Percentiles rank a stretch among this genome's conserved stretches.
Conservation (phyloP, 176 grass and related monocot genomes). For the Carex parvula region DNA sequence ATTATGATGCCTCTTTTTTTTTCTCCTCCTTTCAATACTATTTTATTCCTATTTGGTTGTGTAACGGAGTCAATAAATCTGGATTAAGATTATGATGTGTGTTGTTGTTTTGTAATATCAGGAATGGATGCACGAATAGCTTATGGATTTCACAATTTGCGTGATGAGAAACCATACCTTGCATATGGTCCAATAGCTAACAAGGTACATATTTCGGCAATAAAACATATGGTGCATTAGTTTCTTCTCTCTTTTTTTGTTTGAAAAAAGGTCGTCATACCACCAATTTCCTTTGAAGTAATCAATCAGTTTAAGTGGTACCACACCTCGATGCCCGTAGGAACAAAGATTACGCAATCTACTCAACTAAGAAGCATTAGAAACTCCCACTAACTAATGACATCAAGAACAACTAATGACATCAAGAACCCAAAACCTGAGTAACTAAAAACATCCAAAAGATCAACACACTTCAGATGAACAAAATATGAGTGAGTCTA, state of each 20-base stretch:
- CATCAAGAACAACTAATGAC: too few relatives aligned
- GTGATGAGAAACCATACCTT: slow-evolving; percentile 80
- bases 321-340: neutral
- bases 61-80: neutral
- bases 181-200: slow-evolving; percentile 90
- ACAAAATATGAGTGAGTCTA: too few relatives aligned
- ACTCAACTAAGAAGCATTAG: neutral
- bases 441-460: neutral
- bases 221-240: slow-evolving; percentile 4
- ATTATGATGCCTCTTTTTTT: slow-evolving; percentile 7
- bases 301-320: neutral
- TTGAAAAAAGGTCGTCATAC: neutral
- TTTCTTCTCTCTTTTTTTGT: neutral
- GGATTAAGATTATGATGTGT: neutral
- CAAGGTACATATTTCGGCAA: slow-evolving; percentile 52
- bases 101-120: slow-evolving; percentile 31
- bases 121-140: slow-evolving; percentile 99
- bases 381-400: neutral
- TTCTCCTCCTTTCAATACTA: neutral
- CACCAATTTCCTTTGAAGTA: neutral
- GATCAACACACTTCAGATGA: too few relatives aligned
- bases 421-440: neutral
- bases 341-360: neutral
- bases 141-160: slow-evolving; percentile 92
- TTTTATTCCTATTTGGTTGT: slow-evolving; percentile 4